Conservation (phyloP, 1,284 basidiomycete genomes). For the Malassezia nana region DNA sequence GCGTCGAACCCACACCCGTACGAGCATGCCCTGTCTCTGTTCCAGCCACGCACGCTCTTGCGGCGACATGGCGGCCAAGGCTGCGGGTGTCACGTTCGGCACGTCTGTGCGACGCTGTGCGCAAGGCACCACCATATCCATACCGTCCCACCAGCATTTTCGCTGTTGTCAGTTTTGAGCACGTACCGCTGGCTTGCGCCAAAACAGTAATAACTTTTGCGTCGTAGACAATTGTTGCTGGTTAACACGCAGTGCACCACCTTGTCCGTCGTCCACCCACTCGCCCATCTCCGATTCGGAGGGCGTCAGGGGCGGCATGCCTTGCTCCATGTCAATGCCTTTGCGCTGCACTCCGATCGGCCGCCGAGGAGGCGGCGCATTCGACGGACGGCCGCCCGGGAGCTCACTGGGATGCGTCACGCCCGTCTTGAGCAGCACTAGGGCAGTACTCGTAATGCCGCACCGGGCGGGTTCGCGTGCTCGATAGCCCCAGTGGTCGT, state of each 20-base stretch:
- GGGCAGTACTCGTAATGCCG: conserved; percentile 93
- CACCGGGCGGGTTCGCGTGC: conserved; percentile 88
- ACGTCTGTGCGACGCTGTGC: background rate
- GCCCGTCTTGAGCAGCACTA: conserved; percentile 93
- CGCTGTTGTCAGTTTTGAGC: conserved; percentile 49
- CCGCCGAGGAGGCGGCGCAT: conserved; percentile 1
- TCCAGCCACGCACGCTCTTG: conserved; percentile 36
- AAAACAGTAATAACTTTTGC: conserved; percentile 93
- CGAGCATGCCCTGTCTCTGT: conserved; percentile 33
- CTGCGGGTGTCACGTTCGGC: background rate
- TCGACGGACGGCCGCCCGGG: conserved; percentile 25
- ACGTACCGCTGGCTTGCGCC: conserved; percentile 77
- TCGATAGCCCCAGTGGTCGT: conserved; percentile 94
- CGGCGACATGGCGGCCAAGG: conserved; percentile 23
- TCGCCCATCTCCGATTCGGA: conserved; percentile 16
- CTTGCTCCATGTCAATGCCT: conserved; percentile 3
- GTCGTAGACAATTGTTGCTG: conserved; percentile 89
- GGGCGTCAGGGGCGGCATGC: conserved; percentile 19
- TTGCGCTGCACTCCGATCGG: conserved; percentile 16
- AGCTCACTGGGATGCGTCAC: conserved; percentile 65
- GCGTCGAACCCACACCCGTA: conserved; percentile 74
- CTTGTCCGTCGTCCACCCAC: conserved; percentile 22
- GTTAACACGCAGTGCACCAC: conserved; percentile 56
- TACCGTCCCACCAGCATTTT: conserved; percentile 99
- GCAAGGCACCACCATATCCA: conserved; percentile 67